Conservation (phyloP, 345 rosid species). For the Gossypium turneri region DNA sequence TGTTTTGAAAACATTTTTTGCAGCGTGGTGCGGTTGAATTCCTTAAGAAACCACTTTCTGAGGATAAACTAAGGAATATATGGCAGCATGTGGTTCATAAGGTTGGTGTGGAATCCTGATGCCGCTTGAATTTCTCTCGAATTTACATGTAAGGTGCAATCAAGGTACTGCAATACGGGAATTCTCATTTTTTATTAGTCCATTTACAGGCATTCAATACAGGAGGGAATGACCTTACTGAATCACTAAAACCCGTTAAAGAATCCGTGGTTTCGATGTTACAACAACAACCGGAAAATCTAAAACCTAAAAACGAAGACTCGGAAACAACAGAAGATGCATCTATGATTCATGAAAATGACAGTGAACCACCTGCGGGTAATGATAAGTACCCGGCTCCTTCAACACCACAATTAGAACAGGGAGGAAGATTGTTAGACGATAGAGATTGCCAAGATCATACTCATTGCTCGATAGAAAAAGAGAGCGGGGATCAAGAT, state of each 20-base stretch:
- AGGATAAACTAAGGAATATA: slow-evolving; percentile 74
- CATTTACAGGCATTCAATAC: slow-evolving; percentile 72
- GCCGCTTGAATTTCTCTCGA: slow-evolving; percentile 1
- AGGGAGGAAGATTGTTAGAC: slow-evolving; percentile 48
- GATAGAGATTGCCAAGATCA: slow-evolving; percentile 68
- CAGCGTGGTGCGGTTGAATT: slow-evolving; percentile 98
- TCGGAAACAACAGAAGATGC: slow-evolving; percentile 27
- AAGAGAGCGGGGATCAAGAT: slow-evolving; percentile 54
- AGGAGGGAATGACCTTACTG: slow-evolving; percentile 38
- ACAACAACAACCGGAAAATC: slow-evolving; percentile 38
- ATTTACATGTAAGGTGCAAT: not conserved
- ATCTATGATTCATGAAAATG: slow-evolving; percentile 29
- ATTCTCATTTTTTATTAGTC: slow-evolving; percentile 25
- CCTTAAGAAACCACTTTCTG: slow-evolving; percentile 72
- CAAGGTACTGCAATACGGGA: not conserved
- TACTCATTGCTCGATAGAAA: slow-evolving; percentile 48
- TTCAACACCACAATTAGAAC: slow-evolving; percentile 76
- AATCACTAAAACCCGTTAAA: slow-evolving; percentile 65
- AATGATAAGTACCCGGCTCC: slow-evolving; percentile 72
- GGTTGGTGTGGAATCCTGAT: slow-evolving; percentile 31
- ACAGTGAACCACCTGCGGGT: slow-evolving; percentile 27
- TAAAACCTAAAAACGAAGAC: slow-evolving; percentile 21
- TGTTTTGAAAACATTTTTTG: slow-evolving; percentile 29
- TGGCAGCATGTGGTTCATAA: slow-evolving; percentile 99
- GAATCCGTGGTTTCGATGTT: slow-evolving; percentile 60